Conservation (phyloP, 768 basidiomycete species). For the Coprinopsis strossmayeri region DNA sequence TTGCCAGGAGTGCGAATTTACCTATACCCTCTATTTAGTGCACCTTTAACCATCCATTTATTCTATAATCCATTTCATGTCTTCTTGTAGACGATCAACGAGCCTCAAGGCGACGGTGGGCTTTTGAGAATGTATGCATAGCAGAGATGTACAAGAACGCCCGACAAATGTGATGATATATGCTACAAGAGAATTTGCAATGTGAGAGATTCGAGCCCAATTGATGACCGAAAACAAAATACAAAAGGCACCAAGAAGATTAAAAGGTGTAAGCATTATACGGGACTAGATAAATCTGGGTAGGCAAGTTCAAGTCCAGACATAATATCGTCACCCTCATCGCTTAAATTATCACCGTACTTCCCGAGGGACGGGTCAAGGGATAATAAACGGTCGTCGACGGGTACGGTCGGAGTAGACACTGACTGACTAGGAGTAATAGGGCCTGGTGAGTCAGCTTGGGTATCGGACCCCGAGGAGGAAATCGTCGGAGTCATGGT, state of each 20-base stretch:
- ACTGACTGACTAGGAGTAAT: background rate
- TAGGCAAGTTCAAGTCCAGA: conserved; percentile 17
- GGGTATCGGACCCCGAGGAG: background rate
- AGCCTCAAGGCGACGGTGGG: too few relatives aligned
- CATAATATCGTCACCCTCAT: conserved; percentile 3
- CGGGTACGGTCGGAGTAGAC: too few relatives aligned
- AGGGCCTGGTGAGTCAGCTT: conserved; percentile 1
- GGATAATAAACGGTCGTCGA: too few relatives aligned
- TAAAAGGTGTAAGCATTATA: background rate
- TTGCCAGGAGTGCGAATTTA: conserved; percentile 50
- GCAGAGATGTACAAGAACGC: too few relatives aligned
- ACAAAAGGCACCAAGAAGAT: background rate
- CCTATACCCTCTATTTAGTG: conserved; percentile 36
- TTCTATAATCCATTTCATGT: background rate
- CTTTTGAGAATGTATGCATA: too few relatives aligned
- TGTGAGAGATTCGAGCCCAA: too few relatives aligned
- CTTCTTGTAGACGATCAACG: too few relatives aligned
- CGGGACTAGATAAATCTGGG: conserved; percentile 9
- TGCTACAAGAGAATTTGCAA: too few relatives aligned
- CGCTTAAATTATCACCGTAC: background rate
- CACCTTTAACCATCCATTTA: background rate
- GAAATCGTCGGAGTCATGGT: background rate
- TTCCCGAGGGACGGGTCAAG: too few relatives aligned
- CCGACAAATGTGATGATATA: too few relatives aligned
- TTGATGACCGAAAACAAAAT: background rate